Evolutionary conservation across 2,329 filamentous ascomycete genomes (phyloP).

Genomic region (Tolypocladium sp.): DNA sequence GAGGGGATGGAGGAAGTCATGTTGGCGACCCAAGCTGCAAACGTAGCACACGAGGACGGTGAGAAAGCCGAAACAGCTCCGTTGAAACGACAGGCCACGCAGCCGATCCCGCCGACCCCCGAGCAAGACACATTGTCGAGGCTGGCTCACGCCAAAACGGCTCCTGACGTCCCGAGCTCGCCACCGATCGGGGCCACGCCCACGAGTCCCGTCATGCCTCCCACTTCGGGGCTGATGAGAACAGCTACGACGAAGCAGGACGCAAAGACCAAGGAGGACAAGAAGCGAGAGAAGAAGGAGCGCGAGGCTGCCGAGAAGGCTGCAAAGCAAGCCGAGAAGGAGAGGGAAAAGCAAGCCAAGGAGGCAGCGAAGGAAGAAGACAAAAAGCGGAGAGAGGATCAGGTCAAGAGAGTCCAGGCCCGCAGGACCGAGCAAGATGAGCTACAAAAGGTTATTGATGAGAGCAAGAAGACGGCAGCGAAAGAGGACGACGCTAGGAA

Average conservation of each 20-base stretch:
- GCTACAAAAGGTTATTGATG: slow-evolving; percentile 53
- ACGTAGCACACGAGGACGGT: slow-evolving; percentile 39
- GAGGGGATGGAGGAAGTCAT: slow-evolving; percentile 60
- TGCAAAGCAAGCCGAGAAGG: slow-evolving; percentile 38
- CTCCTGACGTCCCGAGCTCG: slow-evolving; percentile 31
- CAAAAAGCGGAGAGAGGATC: slow-evolving; percentile 38
- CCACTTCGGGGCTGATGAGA: slow-evolving; percentile 5
- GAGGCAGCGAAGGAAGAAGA: slow-evolving; percentile 29
- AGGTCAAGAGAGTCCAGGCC: slow-evolving; percentile 41
- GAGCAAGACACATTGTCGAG: slow-evolving; percentile 45
- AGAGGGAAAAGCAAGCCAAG: slow-evolving; percentile 31
- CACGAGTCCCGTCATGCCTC: neutral
- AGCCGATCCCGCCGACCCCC: slow-evolving; percentile 33
- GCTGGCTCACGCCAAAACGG: slow-evolving; percentile 59
- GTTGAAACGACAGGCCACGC: slow-evolving; percentile 41
- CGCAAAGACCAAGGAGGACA: slow-evolving; percentile 47
- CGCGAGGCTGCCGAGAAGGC: slow-evolving; percentile 47
- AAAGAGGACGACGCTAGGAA: slow-evolving; percentile 37
- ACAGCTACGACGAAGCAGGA: slow-evolving; percentile 16
- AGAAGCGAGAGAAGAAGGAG: slow-evolving; percentile 62
- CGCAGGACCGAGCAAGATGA: slow-evolving; percentile 52
- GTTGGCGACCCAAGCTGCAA: slow-evolving; percentile 47
- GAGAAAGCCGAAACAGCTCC: slow-evolving; percentile 33
- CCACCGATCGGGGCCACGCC: slow-evolving; percentile 5
- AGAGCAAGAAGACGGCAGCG: slow-evolving; percentile 53